Evolutionary conservation across 305 asterid genomes (phyloP), one percentile per base, ranked within the genome.

Genomic region (Petunia hybrid): DNA sequence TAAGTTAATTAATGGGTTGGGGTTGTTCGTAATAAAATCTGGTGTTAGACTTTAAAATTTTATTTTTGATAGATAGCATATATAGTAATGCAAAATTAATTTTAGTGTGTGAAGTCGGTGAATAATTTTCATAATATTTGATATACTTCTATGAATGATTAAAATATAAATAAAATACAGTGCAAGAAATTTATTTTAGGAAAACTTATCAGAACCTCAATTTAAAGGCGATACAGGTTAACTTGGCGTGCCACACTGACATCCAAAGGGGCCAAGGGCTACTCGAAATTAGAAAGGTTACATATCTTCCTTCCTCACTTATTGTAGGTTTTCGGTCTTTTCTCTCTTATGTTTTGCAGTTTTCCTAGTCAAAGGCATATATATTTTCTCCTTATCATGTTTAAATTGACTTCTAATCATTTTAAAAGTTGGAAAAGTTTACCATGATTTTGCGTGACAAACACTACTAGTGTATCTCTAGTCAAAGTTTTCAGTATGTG

Each of bases 401-500:
- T 38, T n/a, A 16, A 38, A 64, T 82, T 77, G 42, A 43, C 55
- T 77, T 43, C 65, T 22, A 65, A 48, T 59, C n/a, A 9, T 39
- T 46, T 77, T 41, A 31, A 35, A 76, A 39, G 39, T 4, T 38
- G 53, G 62, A 81, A 16, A 35, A 59, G 14, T 36, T n/a, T 39
- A 77, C 31, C 13, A 81, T n/a, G 2, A 35, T 7, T 42, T 76
- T 14, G 40, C 60, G 43, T 66, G 63, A 67, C 14, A 77, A 14
- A 38, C 63, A 14, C 8, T 16, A 64, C 12, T 48, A n/a, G 46
- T 45, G 13, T 59, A 64, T 40, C 8, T 9, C 43, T 63, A 39
- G 76, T 42, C 59, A 63, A 78, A 8, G 53, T 46, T 82, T 82
- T 76, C 55, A 22, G 39, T 38, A 43, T 38, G 55, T 63, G 73